Percentiles rank a stretch among this genome's conserved stretches.
Conservation (phyloP, 139 green algal genomes). For the Zygnema circumcarinatum region DNA sequence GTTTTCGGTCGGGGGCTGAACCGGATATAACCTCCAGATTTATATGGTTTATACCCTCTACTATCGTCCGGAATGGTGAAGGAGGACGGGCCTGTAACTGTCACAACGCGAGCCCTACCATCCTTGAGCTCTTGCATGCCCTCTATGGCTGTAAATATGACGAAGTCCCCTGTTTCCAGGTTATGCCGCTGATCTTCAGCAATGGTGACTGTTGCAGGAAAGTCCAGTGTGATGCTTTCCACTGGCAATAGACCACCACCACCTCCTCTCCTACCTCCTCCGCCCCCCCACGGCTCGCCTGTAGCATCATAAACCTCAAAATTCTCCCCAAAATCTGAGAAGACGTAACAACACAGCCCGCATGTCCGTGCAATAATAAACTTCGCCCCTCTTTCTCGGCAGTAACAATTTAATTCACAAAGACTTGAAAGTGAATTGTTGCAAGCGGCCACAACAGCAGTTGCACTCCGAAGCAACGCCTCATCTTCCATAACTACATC, state of each 20-base stretch:
- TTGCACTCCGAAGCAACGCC: not conserved
- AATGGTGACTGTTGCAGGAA: constrained; percentile 46
- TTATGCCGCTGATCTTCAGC: constrained; percentile 49
- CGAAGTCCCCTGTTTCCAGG: constrained; percentile 33
- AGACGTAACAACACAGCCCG: constrained; percentile 29
- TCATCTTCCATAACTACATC: constrained; percentile 4
- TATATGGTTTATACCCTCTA: constrained; percentile 13
- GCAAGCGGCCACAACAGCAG: not conserved
- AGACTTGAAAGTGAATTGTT: not conserved
- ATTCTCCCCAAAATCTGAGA: constrained; percentile 24
- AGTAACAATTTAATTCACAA: not conserved
- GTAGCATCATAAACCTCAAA: constrained; percentile 43
- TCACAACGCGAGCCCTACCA: constrained; percentile 29
- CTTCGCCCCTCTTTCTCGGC: not conserved
- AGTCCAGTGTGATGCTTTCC: constrained; percentile 53
- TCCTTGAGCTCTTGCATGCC: constrained; percentile 49
- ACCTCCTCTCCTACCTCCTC: not conserved
- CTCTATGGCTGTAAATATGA: constrained; percentile 38
- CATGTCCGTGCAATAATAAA: constrained; percentile 10
- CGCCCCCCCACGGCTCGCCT: constrained; percentile 16
- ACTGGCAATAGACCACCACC: constrained; percentile 12
- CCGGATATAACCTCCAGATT: constrained; percentile 34
- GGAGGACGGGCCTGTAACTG: constrained; percentile 42
- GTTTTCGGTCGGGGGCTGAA: not conserved
- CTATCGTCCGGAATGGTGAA: constrained; percentile 52